Conservation (phyloP, 495 filamentous ascomycete genomes). For the Apiosordaria backusii region DNA sequence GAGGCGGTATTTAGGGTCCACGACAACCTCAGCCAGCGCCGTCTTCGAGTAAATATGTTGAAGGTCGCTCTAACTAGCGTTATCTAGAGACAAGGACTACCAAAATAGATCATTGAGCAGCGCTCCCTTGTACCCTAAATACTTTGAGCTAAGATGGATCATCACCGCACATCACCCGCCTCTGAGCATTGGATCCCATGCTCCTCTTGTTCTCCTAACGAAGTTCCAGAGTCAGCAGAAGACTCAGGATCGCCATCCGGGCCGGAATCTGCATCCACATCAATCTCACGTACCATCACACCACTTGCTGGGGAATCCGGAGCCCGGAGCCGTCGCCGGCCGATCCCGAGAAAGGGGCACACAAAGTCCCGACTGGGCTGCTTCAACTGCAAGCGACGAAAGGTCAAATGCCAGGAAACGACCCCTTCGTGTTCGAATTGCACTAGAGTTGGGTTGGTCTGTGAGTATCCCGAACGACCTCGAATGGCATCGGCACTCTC, state of each 20-base stretch:
- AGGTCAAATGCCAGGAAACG: slow-evolving; percentile 56
- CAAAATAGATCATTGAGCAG: background rate
- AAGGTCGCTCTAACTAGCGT: background rate
- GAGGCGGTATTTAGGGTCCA: background rate
- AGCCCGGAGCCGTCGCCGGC: slow-evolving; percentile 21
- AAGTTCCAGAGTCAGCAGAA: background rate
- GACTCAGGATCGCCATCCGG: background rate
- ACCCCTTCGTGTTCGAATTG: slow-evolving; percentile 52
- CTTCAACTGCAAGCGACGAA: slow-evolving; percentile 54
- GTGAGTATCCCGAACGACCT: slow-evolving; percentile 45
- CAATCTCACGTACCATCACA: background rate
- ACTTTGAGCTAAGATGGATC: background rate
- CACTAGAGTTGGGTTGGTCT: slow-evolving; percentile 45
- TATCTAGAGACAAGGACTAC: background rate
- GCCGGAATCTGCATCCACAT: background rate
- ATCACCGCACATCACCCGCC: background rate
- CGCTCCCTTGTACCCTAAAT: background rate
- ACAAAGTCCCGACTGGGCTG: slow-evolving; percentile 56
- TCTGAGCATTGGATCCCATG: background rate
- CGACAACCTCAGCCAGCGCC: background rate
- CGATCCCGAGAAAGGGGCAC: slow-evolving; percentile 43
- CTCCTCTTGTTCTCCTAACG: background rate
- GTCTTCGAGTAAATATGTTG: no score
- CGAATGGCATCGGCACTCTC: background rate
- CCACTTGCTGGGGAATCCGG: background rate